phyloP scores from a whole-genome alignment of 2,329 filamentous ascomycete genomes.

The Knufia fluminis region DNA sequence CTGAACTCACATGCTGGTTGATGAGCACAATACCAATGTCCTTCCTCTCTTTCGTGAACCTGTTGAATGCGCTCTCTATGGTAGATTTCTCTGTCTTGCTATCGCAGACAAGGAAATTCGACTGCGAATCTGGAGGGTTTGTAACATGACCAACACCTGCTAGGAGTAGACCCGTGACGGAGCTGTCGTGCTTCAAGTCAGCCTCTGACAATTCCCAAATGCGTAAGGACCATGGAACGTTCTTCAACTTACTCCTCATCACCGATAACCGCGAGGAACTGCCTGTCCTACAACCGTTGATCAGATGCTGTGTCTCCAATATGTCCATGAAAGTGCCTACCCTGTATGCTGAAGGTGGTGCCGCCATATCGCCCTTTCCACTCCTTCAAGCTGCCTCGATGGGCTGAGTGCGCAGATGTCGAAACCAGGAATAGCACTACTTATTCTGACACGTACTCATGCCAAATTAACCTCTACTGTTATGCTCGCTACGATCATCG shows the following conservation, averaged over 20 bases:
- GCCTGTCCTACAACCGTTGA: slow-evolving; percentile 55
- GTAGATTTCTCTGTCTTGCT: slow-evolving; percentile 77
- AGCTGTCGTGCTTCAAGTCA: slow-evolving; percentile 46
- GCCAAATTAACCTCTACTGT: too few relatives aligned
- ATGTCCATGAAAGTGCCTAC: slow-evolving; percentile 20
- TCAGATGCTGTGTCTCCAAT: background rate
- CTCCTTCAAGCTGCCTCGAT: too few relatives aligned
- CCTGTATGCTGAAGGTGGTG: slow-evolving; percentile 51
- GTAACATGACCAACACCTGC: slow-evolving; percentile 96
- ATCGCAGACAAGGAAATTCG: slow-evolving; percentile 97
- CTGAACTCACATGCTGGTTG: slow-evolving; percentile 75
- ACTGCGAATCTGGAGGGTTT: slow-evolving; percentile 74
- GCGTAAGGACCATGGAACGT: slow-evolving; percentile 3
- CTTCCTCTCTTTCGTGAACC: slow-evolving; percentile 80
- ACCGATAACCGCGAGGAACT: slow-evolving; percentile 95
- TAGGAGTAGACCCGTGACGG: slow-evolving; percentile 87
- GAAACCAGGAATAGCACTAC: too few relatives aligned
- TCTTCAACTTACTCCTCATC: slow-evolving; percentile 60
- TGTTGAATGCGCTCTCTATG: slow-evolving; percentile 84
- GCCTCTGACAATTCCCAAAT: background rate
- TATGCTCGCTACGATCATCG: background rate
- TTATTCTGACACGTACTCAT: too few relatives aligned
- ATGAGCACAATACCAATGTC: slow-evolving; percentile 95
- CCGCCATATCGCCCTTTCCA: slow-evolving; percentile 42
- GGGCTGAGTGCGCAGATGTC: too few relatives aligned